phyloP scores from a whole-genome alignment of 257 asterid species.

The Avicennia marina region DNA sequence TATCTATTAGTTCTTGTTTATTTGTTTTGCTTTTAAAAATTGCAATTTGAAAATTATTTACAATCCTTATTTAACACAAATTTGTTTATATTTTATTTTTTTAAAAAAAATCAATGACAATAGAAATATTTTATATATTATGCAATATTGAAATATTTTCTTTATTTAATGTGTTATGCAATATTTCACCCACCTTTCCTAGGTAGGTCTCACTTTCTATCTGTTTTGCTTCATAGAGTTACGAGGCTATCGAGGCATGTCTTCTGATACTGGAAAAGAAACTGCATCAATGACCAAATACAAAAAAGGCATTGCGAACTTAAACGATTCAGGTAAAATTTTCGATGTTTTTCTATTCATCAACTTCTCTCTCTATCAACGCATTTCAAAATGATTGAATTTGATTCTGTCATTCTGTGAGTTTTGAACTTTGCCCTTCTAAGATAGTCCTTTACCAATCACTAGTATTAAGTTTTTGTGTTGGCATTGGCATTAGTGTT shows the following conservation, averaged over 20 bases:
- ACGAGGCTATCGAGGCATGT: conserved; percentile 38
- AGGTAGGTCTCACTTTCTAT: conserved; percentile 20
- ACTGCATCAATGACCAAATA: conserved; percentile 40
- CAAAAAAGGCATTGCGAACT: conserved; percentile 34
- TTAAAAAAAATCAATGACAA: no score
- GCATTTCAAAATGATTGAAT: neutral
- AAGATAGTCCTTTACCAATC: neutral
- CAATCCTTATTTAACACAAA: no score
- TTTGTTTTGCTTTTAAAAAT: no score
- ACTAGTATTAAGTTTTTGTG: neutral
- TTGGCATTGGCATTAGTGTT: neutral
- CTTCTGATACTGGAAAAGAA: conserved; percentile 50
- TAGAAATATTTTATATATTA: no score
- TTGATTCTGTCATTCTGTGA: conserved; percentile 5
- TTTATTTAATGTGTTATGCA: no score
- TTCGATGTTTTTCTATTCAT: conserved; percentile 13
- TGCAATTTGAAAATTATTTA: no score
- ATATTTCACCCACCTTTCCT: no score
- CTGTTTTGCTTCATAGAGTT: conserved; percentile 17
- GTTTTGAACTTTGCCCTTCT: conserved; percentile 1
- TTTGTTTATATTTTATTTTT: no score
- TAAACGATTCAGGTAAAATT: conserved; percentile 51
- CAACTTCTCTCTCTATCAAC: conserved; percentile 3
- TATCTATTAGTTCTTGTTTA: no score
- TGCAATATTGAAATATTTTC: no score